A percentile compares a stretch with the other conserved stretches of the same genome.
phyloP scores from a whole-genome alignment of 1,284 basidiomycete genomes.

The Puccinia sorghi region DNA sequence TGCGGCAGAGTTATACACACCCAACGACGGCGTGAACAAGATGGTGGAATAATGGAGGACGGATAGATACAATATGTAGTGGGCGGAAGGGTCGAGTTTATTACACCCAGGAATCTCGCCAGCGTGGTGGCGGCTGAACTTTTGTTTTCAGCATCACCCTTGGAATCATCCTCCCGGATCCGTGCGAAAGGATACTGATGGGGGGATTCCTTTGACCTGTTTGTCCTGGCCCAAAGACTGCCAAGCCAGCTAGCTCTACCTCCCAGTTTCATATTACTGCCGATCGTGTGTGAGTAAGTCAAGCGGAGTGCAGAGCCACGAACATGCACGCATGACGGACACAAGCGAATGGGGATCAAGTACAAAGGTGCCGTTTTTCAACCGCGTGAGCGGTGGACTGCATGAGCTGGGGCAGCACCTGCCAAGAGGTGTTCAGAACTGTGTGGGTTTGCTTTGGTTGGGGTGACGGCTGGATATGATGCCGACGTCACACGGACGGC shows the following conservation, averaged over 20 bases:
- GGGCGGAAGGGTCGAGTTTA: background rate
- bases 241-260: background rate
- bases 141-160: background rate
- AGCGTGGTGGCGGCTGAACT: conserved; percentile 10
- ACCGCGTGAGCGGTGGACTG: background rate
- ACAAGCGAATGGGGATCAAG: background rate
- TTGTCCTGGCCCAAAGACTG: background rate
- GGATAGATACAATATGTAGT: background rate
- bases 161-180: background rate
- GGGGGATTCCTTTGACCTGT: no score
- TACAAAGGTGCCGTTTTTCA: background rate
- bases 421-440: conserved; percentile 6
- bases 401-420: conserved; percentile 6
- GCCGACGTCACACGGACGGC: background rate
- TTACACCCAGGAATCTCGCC: background rate
- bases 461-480: conserved; percentile 5
- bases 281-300: background rate
- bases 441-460: conserved; percentile 8
- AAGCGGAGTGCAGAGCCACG: background rate
- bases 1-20: background rate
- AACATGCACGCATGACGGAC: conserved; percentile 5
- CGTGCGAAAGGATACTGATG: background rate
- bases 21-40: background rate
- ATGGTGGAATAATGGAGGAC: conserved; percentile 1
- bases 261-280: no score